Evolutionary conservation across 2,329 filamentous ascomycete genomes (phyloP).

Genomic region (Camillea tinctor): DNA sequence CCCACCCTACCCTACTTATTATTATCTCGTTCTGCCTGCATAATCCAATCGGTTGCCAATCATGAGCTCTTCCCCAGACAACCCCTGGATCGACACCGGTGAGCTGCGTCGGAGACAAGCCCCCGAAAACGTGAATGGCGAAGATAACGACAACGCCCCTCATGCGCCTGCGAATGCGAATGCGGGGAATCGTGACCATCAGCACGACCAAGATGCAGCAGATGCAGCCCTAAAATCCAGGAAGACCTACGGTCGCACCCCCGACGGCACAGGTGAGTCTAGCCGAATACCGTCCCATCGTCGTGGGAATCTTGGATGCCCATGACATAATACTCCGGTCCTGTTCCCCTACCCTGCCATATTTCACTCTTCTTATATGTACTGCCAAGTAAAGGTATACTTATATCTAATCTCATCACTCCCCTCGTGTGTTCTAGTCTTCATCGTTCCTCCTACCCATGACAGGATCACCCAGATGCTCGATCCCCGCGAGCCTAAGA

Average conservation of each 20-base stretch:
- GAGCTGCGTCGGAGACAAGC: constrained; percentile 30
- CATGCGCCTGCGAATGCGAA: constrained; percentile 11
- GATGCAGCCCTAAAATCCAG: constrained; percentile 36
- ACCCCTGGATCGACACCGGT: constrained; percentile 18
- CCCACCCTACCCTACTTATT: neutral
- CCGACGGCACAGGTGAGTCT: constrained; percentile 80
- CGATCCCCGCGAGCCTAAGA: constrained; percentile 93
- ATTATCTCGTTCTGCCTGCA: neutral
- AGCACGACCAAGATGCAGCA: constrained; percentile 8
- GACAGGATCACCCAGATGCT: constrained; percentile 99
- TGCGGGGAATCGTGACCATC: constrained; percentile 8
- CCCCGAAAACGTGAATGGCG: constrained; percentile 11
- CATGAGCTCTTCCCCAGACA: constrained; percentile 22
- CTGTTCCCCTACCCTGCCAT: neutral
- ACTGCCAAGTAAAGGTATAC: no score
- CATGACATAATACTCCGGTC: neutral
- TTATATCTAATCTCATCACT: no score
- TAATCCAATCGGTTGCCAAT: constrained; percentile 8
- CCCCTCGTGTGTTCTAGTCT: no score
- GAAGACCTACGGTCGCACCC: constrained; percentile 89
- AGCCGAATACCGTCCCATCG: neutral
- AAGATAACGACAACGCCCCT: constrained; percentile 10
- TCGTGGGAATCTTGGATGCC: no score
- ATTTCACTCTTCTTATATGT: constrained; percentile 8
- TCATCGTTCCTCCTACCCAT: constrained; percentile 91